Conservation (phyloP, 257 asterid genomes). For the Plantago elongata region DNA sequence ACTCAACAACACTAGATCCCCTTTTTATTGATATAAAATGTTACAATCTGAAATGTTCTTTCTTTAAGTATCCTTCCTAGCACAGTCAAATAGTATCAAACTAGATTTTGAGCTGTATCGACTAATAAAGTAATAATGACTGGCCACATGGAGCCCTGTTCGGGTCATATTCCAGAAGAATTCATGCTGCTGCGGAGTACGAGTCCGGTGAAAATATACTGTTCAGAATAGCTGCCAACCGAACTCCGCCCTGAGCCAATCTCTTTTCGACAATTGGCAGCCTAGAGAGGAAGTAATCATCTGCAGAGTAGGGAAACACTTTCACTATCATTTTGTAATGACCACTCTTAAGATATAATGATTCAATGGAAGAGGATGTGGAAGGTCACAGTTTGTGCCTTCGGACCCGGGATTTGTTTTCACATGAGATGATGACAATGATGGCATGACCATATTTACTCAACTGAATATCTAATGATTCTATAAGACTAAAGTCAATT, state of each 20-base stretch:
- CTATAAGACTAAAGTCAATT: no score
- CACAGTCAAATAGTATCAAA: neutral
- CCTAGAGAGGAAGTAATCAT: constrained; percentile 76
- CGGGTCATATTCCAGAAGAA: neutral
- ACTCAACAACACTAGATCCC: no score
- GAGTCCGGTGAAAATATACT: constrained; percentile 37
- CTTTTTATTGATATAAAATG: no score
- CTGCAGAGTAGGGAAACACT: constrained; percentile 25
- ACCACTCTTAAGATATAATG: neutral
- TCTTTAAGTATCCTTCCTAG: neutral
- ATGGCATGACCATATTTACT: neutral
- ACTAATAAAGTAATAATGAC: constrained; percentile 16
- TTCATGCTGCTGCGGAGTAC: constrained; percentile 49
- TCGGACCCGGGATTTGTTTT: neutral
- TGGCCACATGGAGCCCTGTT: constrained; percentile 13
- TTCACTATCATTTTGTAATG: no score
- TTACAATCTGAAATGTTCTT: no score
- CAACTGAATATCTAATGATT: neutral
- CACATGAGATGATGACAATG: neutral
- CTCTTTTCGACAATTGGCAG: constrained; percentile 79
- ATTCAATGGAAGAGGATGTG: neutral
- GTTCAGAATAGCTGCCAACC: constrained; percentile 86
- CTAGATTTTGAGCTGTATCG: neutral
- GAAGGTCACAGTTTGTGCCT: neutral
- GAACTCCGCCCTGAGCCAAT: constrained; percentile 71